Base-by-base conservation (phyloP, 192 early-diverging fungal genomes). In the Powellomyces hirtus region DNA sequence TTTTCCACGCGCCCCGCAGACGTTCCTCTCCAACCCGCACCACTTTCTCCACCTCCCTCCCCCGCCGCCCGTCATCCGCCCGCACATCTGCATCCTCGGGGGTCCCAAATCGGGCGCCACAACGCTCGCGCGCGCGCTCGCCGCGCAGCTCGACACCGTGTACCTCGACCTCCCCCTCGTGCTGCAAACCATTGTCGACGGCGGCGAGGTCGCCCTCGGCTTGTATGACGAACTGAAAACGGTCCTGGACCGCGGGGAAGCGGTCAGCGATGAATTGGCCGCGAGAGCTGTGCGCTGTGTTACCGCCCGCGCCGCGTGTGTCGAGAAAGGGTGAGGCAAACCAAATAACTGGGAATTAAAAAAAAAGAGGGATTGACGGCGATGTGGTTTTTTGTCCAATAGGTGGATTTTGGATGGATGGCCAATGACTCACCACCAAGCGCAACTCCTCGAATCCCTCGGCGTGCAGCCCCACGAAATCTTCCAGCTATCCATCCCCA, bases 371-470 rank as follows among this genome's bases (percentile, higher is more conserved):
- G n/a, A n/a, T n/a, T n/a, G n/a, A n/a, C n/a, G n/a, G n/a, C n/a
- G n/a, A n/a, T n/a, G n/a, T n/a, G n/a, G n/a, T n/a, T n/a, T n/a
- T n/a, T n/a, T n/a, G 22, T 20, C n/a, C 1, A 11, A 26, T 35
- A 79, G 79, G 24, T 87, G 83, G 83, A 64, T 87, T 16, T 42
- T 87, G 24, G 83, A 84, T 59, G 83, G 83, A 10, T 87, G 69
- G 38, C 85, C 85, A 34, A 31, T 58, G 13, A 85, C 81, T 1
- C 53, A 66, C 0, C 14, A 56, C 11, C 81, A 86, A 50, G 81
- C 83, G 1, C 30, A 70, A 31, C 38, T 31, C 7, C 74, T 85
- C 8, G 81, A 85, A 75, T 44, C 60, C 37, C 49, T 42, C 18
- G 76, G 74, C 1, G 60, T 87, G 14, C 45, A 71, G 30, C 83